Evolutionary conservation across 1,284 basidiomycete genomes (phyloP).

Genomic region (Cryptococcus wingfieldii): DNA sequence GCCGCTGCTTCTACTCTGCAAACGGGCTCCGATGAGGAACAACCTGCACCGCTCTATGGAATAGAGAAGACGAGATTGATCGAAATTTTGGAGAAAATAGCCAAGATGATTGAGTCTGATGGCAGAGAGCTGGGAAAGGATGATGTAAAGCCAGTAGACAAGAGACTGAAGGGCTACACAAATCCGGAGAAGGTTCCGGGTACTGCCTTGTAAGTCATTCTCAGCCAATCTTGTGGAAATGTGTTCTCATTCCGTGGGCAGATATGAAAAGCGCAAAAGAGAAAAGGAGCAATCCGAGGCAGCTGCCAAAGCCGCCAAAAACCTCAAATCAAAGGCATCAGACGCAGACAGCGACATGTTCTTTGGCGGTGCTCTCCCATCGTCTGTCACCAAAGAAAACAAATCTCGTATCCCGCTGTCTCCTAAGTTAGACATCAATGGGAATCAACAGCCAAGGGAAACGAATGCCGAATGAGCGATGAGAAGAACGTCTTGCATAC

Average conservation of each 20-base stretch:
- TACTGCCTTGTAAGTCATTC: slow-evolving; percentile 59
- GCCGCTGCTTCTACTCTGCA: slow-evolving; percentile 9
- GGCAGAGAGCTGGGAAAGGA: slow-evolving; percentile 68
- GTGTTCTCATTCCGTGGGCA: slow-evolving; percentile 10
- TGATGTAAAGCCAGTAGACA: slow-evolving; percentile 77
- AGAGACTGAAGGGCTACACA: slow-evolving; percentile 74
- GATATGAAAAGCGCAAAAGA: slow-evolving; percentile 48
- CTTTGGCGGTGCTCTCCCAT: slow-evolving; percentile 29
- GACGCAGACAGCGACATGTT: slow-evolving; percentile 23
- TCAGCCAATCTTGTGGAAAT: not conserved
- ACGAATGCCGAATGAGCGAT: slow-evolving; percentile 4
- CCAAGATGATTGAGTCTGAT: slow-evolving; percentile 56
- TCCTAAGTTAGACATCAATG: slow-evolving; percentile 1
- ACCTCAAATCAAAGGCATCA: slow-evolving; percentile 20
- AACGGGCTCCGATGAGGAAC: not conserved
- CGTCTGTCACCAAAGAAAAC: not conserved
- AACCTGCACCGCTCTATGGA: slow-evolving; percentile 20
- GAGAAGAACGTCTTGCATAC: slow-evolving; percentile 27
- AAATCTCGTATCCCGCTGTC: not conserved
- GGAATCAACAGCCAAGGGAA: not conserved
- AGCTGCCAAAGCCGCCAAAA: slow-evolving; percentile 36
- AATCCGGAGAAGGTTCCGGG: slow-evolving; percentile 90
- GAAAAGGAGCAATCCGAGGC: slow-evolving; percentile 40
- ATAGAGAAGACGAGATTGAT: slow-evolving; percentile 43
- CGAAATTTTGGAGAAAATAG: slow-evolving; percentile 56